A percentile compares a stretch with the other conserved stretches of the same genome.
Conservation (phyloP, 2,329 filamentous ascomycete species). For the Diaporthe destruens region DNA sequence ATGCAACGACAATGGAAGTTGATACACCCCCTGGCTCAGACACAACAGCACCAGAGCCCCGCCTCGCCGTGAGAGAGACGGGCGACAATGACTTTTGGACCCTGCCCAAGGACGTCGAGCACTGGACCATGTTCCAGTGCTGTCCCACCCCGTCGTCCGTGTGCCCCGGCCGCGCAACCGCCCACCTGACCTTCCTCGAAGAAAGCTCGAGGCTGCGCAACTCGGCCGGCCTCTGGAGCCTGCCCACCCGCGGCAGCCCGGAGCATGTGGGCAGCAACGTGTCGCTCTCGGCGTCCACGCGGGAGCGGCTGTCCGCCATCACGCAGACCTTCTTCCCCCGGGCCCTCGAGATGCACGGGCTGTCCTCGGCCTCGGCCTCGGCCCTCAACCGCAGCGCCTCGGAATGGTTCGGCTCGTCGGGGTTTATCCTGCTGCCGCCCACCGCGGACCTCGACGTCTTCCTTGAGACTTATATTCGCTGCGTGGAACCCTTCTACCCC, state of each 20-base stretch:
- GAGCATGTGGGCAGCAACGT: not conserved
- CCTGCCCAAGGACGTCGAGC: not conserved
- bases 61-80: not conserved
- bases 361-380: not conserved
- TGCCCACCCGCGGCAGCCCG: not conserved
- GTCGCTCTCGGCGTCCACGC: not conserved
- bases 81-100: not conserved
- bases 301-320: not conserved
- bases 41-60: not conserved
- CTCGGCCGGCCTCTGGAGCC: not conserved
- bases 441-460: not conserved
- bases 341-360: not conserved
- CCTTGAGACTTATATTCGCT: not conserved
- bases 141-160: not conserved
- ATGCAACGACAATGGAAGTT: not conserved
- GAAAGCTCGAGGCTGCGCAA: not conserved
- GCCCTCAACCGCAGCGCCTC: not conserved
- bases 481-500: not conserved
- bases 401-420: conserved; percentile 6
- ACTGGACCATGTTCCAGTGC: conserved; percentile 1
- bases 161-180: not conserved
- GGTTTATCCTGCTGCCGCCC: conserved; percentile 1
- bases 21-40: not conserved
- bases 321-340: conserved; percentile 1
- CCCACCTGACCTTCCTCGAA: conserved; percentile 4